phyloP scores from a whole-genome alignment of 345 rosid species.

The Laguncularia racemosa region DNA sequence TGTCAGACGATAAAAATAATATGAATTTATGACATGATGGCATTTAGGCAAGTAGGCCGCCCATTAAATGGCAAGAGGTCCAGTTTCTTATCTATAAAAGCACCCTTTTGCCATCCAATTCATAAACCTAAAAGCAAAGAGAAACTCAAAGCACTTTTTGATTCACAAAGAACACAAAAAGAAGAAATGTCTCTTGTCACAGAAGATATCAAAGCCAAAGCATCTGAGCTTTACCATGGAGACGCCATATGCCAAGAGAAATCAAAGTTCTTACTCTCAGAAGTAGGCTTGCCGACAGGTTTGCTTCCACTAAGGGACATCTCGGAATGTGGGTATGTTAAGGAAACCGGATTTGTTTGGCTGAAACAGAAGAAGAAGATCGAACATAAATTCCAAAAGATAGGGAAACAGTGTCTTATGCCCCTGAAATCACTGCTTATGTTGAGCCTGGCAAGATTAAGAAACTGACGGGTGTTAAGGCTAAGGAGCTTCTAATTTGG shows the following conservation, averaged over 20 bases:
- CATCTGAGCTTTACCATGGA: slow-evolving; percentile 72
- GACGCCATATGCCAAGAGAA: slow-evolving; percentile 67
- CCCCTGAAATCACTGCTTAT: slow-evolving; percentile 63
- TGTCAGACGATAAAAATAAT: too few species aligned
- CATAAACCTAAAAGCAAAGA: neutral
- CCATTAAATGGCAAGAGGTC: too few species aligned
- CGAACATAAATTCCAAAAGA: slow-evolving; percentile 74
- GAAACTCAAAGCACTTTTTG: too few species aligned
- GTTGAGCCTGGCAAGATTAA: slow-evolving; percentile 59
- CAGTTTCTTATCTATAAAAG: too few species aligned
- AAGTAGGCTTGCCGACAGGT: slow-evolving; percentile 67
- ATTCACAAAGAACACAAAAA: neutral
- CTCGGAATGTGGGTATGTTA: slow-evolving; percentile 65
- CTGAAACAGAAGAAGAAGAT: slow-evolving; percentile 70
- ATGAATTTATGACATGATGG: too few species aligned
- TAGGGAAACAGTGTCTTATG: slow-evolving; percentile 57
- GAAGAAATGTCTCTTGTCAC: slow-evolving; percentile 52
- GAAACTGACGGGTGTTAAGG: slow-evolving; percentile 95
- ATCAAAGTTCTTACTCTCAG: slow-evolving; percentile 45
- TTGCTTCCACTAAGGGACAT: slow-evolving; percentile 72
- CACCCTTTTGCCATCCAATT: too few species aligned
- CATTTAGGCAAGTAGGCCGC: too few species aligned
- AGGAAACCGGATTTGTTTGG: slow-evolving; percentile 90
- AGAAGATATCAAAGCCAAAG: slow-evolving; percentile 64
- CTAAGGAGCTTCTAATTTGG: slow-evolving; percentile 87